These are phyloP conservation scores for Boletus reticulatus DNA, from an alignment of 768 basidiomycete species.

Conservation along the genomic window DNA sequence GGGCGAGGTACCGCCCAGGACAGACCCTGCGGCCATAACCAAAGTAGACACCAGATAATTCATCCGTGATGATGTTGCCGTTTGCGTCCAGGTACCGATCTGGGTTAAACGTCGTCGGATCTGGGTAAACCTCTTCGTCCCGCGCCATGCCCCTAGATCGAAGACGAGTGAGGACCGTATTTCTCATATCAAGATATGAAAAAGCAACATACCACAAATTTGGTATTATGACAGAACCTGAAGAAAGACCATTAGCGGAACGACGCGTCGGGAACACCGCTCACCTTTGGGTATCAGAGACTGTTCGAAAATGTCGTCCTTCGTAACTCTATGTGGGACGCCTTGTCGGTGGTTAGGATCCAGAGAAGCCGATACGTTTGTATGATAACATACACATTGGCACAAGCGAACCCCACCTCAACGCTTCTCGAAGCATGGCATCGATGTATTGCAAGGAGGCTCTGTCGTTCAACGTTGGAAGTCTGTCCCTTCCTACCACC, in stretches of 20 bases:
- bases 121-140: slow-evolving; percentile 23
- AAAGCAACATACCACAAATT: slow-evolving; percentile 18
- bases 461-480: slow-evolving; percentile 16
- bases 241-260: neutral
- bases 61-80: slow-evolving; percentile 19
- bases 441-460: slow-evolving; percentile 19
- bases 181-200: neutral
- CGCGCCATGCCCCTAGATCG: slow-evolving; percentile 20
- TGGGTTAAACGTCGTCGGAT: slow-evolving; percentile 34
- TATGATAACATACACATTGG: slow-evolving; percentile 17
- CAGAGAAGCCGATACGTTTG: neutral
- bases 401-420: slow-evolving; percentile 21
- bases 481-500: slow-evolving; percentile 19
- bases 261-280: neutral
- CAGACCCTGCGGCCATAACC: slow-evolving; percentile 33
- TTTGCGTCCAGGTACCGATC: slow-evolving; percentile 30
- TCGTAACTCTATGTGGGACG: slow-evolving; percentile 30
- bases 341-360: slow-evolving; percentile 10
- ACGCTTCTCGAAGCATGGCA: slow-evolving; percentile 21
- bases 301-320: slow-evolving; percentile 41
- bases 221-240: slow-evolving; percentile 22
- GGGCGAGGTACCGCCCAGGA: slow-evolving; percentile 22
- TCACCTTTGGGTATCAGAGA: slow-evolving; percentile 53
- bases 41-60: slow-evolving; percentile 26
- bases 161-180: neutral